phyloP scores from a whole-genome alignment of 306 rosid species.

The Leucaena leucocephala region DNA sequence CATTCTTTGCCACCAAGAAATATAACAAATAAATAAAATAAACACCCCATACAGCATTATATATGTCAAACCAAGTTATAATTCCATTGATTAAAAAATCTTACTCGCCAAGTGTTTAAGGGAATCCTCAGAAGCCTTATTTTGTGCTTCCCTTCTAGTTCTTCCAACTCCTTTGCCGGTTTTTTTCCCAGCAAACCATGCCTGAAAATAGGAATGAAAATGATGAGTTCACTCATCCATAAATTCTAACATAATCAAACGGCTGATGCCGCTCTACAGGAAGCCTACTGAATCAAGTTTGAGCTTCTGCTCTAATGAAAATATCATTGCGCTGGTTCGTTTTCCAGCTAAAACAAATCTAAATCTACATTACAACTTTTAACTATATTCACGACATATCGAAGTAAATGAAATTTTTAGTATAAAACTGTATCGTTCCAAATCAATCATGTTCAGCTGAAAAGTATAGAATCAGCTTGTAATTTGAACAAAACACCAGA shows the following conservation, averaged over 20 bases:
- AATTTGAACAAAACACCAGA: background rate
- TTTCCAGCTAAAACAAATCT: slow-evolving; percentile 22
- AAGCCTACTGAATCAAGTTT: slow-evolving; percentile 33
- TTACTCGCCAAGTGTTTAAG: slow-evolving; percentile 87
- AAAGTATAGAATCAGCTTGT: slow-evolving; percentile 6
- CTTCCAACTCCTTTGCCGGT: slow-evolving; percentile 83
- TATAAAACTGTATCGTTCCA: slow-evolving; percentile 10
- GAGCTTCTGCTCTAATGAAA: slow-evolving; percentile 17
- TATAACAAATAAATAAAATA: background rate
- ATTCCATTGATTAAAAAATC: slow-evolving; percentile 27
- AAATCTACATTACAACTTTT: slow-evolving; percentile 8
- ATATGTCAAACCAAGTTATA: slow-evolving; percentile 23
- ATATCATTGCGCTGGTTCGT: slow-evolving; percentile 16
- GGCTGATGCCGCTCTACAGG: slow-evolving; percentile 15
- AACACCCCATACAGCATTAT: background rate
- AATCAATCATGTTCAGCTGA: slow-evolving; percentile 15
- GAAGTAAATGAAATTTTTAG: slow-evolving; percentile 23
- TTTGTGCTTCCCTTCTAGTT: slow-evolving; percentile 91
- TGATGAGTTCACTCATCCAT: slow-evolving; percentile 27
- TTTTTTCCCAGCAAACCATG: slow-evolving; percentile 89
- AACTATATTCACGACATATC: slow-evolving; percentile 2
- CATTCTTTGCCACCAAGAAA: background rate
- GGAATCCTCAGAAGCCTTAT: slow-evolving; percentile 81
- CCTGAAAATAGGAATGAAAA: slow-evolving; percentile 52
- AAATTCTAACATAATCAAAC: slow-evolving; percentile 35